A percentile compares a stretch with the other conserved stretches of the same genome.
phyloP scores from a whole-genome alignment of 805 yeast species.

The Candida coquimbonensis region DNA sequence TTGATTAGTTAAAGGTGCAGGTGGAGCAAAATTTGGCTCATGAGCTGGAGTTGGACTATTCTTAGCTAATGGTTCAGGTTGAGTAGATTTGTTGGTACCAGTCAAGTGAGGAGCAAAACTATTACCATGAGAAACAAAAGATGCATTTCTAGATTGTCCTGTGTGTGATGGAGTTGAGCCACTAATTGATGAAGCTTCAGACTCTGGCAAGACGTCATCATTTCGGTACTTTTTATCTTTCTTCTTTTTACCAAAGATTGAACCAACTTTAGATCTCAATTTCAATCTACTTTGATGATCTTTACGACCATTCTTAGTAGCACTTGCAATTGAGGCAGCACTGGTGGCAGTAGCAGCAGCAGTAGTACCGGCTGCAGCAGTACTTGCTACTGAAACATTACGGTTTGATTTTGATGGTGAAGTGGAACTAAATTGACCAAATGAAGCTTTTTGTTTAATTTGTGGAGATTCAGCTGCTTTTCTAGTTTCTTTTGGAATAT shows the following conservation, averaged over 20 bases:
- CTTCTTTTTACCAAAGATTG: constrained; percentile 63
- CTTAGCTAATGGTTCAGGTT: constrained; percentile 12
- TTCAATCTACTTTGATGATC: constrained; percentile 29
- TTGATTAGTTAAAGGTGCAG: not conserved
- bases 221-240: constrained; percentile 28
- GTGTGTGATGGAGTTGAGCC: constrained; percentile 9
- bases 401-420: constrained; percentile 7
- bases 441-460: constrained; percentile 2
- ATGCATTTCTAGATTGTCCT: constrained; percentile 18
- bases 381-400: constrained; percentile 15
- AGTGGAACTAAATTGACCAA: not conserved
- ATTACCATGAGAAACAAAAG: constrained; percentile 9
- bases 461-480: constrained; percentile 23
- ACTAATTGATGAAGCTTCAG: constrained; percentile 21
- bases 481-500: constrained; percentile 23
- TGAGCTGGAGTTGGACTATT: constrained; percentile 2
- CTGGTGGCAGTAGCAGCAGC: constrained; percentile 3
- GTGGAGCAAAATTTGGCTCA: constrained; percentile 1
- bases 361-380: constrained; percentile 17
- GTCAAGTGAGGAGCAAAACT: too few species aligned
- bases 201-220: constrained; percentile 17
- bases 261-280: constrained; percentile 66
- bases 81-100: not conserved
- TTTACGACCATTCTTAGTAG: constrained; percentile 6
- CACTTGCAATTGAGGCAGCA: constrained; percentile 9